phyloP scores from a whole-genome alignment of 225 moss, liverwort and hornwort species.

The Physcomitrium patens region DNA sequence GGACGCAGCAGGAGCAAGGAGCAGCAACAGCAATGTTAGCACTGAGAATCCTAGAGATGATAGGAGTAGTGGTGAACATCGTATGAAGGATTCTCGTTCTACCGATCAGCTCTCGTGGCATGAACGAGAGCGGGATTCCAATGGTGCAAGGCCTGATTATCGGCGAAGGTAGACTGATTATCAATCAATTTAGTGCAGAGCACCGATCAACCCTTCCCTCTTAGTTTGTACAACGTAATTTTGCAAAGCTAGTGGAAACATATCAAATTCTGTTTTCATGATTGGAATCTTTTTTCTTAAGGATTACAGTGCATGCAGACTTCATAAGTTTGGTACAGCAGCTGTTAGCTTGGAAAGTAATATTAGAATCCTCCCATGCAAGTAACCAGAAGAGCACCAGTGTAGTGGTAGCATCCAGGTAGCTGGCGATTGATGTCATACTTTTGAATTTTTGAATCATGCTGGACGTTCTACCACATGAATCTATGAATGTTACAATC shows the following conservation, averaged over 20 bases:
- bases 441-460: too few species aligned
- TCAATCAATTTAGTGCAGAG: not conserved
- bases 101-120: slow-evolving; percentile 57
- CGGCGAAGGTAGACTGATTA: slow-evolving; percentile 37
- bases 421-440: too few species aligned
- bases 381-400: too few species aligned
- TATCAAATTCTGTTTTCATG: slow-evolving; percentile 19
- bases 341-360: not conserved
- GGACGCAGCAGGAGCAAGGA: slow-evolving; percentile 39
- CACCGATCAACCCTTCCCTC: not conserved
- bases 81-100: slow-evolving; percentile 46
- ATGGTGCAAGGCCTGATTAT: slow-evolving; percentile 49
- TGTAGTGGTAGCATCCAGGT: too few species aligned
- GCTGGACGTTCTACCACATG: too few species aligned
- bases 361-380: too few species aligned
- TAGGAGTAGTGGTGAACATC: slow-evolving; percentile 44
- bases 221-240: slow-evolving; percentile 19
- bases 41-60: slow-evolving; percentile 41
- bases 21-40: slow-evolving; percentile 12
- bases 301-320: slow-evolving; percentile 27
- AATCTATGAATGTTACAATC: too few species aligned
- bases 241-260: slow-evolving; percentile 26
- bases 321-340: slow-evolving; percentile 17
- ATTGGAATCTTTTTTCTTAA: slow-evolving; percentile 12
- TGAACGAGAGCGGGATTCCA: slow-evolving; percentile 46